These are phyloP conservation scores for Penicillium sp. DNA, from an alignment of 2,329 filamentous ascomycete species.

Conservation along the genomic window DNA sequence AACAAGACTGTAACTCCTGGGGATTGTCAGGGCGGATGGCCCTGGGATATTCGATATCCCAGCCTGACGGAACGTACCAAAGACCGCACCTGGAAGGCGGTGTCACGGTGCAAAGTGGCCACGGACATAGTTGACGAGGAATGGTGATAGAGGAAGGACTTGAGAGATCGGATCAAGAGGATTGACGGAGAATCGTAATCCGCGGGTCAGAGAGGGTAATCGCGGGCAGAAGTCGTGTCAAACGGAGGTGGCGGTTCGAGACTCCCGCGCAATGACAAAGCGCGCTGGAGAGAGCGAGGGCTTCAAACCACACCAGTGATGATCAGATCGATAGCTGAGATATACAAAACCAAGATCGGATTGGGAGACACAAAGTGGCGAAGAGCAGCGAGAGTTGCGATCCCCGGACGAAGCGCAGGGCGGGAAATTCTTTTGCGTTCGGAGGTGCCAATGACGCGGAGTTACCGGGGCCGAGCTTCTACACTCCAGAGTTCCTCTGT, in stretches of 20 bases:
- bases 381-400: conserved; percentile 1
- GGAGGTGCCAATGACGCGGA: conserved; percentile 37
- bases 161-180: neutral
- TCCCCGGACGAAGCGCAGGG: conserved; percentile 20
- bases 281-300: neutral
- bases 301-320: neutral
- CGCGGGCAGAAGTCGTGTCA: conserved; percentile 3
- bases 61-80: conserved; percentile 37
- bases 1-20: neutral
- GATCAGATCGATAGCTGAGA: neutral
- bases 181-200: neutral
- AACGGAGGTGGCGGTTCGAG: conserved; percentile 21
- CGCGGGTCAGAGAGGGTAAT: conserved; percentile 3
- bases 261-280: conserved; percentile 2
- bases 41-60: neutral
- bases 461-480: conserved; percentile 38
- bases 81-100: conserved; percentile 51
- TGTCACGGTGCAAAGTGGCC: conserved; percentile 41
- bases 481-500: conserved; percentile 13
- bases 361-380: conserved; percentile 3
- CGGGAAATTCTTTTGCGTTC: conserved; percentile 42
- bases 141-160: conserved; percentile 8
- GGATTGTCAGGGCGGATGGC: neutral
- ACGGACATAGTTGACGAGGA: conserved; percentile 43
- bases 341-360: neutral